These are phyloP conservation scores for Dothideomycetidae sp. DNA, from an alignment of 2,329 filamentous ascomycete species.

Conservation along the genomic window DNA sequence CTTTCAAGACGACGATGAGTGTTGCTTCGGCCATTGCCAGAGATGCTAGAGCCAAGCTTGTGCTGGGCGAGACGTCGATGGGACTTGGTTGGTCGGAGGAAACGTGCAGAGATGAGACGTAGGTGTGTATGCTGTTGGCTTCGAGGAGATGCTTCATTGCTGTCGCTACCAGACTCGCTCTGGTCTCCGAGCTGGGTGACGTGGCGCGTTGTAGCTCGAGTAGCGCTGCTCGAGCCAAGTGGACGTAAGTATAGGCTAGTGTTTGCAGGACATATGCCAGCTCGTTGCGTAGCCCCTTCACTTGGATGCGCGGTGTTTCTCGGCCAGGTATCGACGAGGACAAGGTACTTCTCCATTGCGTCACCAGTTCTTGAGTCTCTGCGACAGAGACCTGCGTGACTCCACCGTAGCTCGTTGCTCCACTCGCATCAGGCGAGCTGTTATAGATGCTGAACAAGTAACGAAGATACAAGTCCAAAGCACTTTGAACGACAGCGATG, in stretches of 20 bases:
- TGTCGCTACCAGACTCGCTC: conserved; percentile 52
- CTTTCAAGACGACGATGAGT: conserved; percentile 76
- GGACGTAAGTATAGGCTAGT: conserved; percentile 57
- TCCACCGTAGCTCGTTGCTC: conserved; percentile 5
- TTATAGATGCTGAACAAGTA: conserved; percentile 67
- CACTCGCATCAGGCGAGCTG: conserved; percentile 42
- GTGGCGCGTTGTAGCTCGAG: conserved; percentile 57
- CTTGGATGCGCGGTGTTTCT: conserved; percentile 50
- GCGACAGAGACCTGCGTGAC: conserved; percentile 42
- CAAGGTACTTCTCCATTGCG: conserved; percentile 71
- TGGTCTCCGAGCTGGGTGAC: conserved; percentile 48
- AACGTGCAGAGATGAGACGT: conserved; percentile 39
- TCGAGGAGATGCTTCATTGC: conserved; percentile 68
- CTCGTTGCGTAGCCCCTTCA: conserved; percentile 68
- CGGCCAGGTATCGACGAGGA: conserved; percentile 49
- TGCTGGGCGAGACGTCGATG: conserved; percentile 30
- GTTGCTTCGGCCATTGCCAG: conserved; percentile 79
- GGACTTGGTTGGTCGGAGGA: conserved; percentile 20
- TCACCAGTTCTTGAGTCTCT: conserved; percentile 41
- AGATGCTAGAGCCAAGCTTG: conserved; percentile 34
- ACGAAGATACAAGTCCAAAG: conserved; percentile 64
- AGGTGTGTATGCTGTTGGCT: conserved; percentile 63
- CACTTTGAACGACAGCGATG: conserved; percentile 53
- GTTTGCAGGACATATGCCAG: conserved; percentile 65
- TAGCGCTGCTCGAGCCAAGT: conserved; percentile 58